Percentiles rank a stretch among this genome's conserved stretches.
These are phyloP conservation scores for Rhododendron ovatum DNA, from an alignment of 148 eudicot species.

Conservation along the genomic window DNA sequence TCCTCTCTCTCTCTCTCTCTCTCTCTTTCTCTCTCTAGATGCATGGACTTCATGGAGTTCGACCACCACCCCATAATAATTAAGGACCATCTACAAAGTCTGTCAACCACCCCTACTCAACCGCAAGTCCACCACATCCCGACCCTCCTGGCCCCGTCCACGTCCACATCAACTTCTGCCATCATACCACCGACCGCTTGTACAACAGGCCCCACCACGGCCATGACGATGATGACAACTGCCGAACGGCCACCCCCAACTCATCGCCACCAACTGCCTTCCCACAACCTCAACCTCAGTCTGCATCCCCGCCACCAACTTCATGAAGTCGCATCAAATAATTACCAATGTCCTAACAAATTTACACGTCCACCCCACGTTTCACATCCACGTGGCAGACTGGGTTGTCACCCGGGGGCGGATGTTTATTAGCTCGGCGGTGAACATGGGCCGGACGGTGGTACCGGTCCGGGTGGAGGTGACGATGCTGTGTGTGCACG, in stretches of 20 bases:
- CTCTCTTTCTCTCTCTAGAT: neutral
- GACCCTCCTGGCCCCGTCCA: neutral
- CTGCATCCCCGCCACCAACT: too few relatives aligned
- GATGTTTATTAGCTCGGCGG: too few relatives aligned
- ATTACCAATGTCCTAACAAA: neutral
- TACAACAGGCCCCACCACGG: neutral
- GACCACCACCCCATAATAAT: neutral
- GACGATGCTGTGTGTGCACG: fast-evolving
- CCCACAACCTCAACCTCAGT: too few relatives aligned
- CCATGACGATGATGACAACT: neutral
- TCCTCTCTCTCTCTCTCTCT: neutral
- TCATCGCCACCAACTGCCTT: neutral
- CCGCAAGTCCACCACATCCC: neutral
- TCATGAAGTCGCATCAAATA: neutral
- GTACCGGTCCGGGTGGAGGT: neutral
- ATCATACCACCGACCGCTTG: neutral
- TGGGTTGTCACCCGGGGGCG: too few relatives aligned
- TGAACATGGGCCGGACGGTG: too few relatives aligned
- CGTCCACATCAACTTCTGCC: neutral
- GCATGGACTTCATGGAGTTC: neutral
- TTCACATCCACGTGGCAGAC: too few relatives aligned
- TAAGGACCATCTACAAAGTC: neutral
- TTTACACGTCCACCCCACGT: too few relatives aligned
- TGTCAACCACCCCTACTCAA: neutral
- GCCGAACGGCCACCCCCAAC: neutral